These are phyloP conservation scores for Murraya koenigii DNA, from an alignment of 345 rosid genomes.

Conservation along the genomic window DNA sequence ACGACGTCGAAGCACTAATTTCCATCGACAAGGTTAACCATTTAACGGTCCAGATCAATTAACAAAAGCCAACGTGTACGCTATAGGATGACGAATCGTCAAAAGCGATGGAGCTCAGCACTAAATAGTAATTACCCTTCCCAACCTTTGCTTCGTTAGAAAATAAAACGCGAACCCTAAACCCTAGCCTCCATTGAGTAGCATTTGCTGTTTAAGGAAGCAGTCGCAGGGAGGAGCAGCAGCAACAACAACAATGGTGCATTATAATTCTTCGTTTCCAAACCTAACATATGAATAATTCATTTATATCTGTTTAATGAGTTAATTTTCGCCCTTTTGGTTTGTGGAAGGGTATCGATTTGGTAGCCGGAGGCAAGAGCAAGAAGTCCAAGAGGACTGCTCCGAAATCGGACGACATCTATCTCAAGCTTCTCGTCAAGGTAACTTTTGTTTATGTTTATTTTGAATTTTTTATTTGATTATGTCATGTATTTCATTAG, in stretches of 20 bases:
- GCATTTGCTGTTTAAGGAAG: background rate
- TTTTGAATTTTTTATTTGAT: background rate
- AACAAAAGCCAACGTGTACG: background rate
- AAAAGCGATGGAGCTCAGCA: background rate
- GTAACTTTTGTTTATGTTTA: constrained; percentile 10
- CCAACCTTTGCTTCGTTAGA: background rate
- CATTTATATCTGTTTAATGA: background rate
- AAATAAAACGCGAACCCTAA: background rate
- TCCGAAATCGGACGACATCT: constrained; percentile 69
- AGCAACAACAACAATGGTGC: constrained; percentile 11
- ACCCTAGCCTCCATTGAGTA: constrained; percentile 9
- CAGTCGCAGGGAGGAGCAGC: constrained; percentile 1
- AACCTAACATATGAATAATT: background rate
- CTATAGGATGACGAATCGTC: background rate
- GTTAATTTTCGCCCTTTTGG: background rate
- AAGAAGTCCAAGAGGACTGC: constrained; percentile 69
- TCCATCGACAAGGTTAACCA: background rate
- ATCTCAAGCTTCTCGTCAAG: constrained; percentile 83
- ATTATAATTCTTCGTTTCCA: background rate
- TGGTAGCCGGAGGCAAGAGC: constrained; percentile 75
- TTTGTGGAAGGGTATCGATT: constrained; percentile 61
- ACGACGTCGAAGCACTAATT: too few species aligned
- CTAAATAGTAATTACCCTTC: background rate
- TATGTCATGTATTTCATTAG: too few species aligned
- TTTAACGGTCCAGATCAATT: background rate